Evolutionary conservation across 1,284 basidiomycete species (phyloP), one percentile per base, ranked within the genome.

Genomic region (Puccinia novopanici): DNA sequence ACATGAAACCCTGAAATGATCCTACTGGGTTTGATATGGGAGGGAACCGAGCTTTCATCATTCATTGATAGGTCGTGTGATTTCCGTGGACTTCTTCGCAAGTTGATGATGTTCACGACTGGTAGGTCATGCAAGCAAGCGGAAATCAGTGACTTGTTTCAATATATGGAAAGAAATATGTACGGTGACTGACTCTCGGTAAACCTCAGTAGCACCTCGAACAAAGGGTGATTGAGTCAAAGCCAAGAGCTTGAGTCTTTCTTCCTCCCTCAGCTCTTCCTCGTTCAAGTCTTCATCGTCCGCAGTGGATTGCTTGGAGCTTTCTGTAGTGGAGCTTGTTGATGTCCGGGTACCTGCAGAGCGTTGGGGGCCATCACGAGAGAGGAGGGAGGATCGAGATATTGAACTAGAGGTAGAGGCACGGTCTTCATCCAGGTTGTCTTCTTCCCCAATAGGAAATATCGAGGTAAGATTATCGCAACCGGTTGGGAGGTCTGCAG

Each of bases 181-280:
- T 8, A n/a, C n/a, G n/a, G n/a, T 24, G 42, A 70, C 75, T 68
- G 12, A 78, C 75, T 78, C 75, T 78, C 65, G 52, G 63, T 78
- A 78, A 78, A 78, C 75, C 52, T 78, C 75, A n/a, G 48, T 78
- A 24, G 65, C 75, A 9, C 75, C 75, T 70, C 54, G 67, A 10
- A 78, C 75, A 48, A 78, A 78, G 3, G 75, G 75, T 15, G 75
- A 78, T 48, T 78, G 42, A 30, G 65, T 52, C 12, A 78, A 45
- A 0, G 52, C 65, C 37, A 68, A 42, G 8, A 65, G 63, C 42
- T 78, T 67, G 15, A 78, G 65, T 48, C 63, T 24, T 67, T 78
- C 75, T 59, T 78, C 75, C 42, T 78, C 65, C 40, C 34, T 78
- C 34, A 78, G 27, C 59, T 78, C 75, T 57, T 78, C 75, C 40